Evolutionary conservation across 169 alveolate genomes (phyloP).

Genomic region (Sarcocystis neurona): DNA sequence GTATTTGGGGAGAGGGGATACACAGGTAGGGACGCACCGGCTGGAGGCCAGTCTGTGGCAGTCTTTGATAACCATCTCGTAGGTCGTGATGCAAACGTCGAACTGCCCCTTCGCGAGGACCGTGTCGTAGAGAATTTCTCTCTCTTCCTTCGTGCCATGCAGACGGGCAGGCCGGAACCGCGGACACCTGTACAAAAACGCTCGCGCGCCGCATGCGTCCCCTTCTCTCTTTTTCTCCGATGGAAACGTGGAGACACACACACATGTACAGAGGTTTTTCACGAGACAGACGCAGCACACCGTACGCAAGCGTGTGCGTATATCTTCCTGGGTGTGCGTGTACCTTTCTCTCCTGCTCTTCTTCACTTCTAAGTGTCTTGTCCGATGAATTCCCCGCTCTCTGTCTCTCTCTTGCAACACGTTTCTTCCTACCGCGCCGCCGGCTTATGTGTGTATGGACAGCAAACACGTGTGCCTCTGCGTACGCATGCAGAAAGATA

Average conservation of each 20-base stretch:
- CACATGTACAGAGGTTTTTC: too few relatives aligned
- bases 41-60: constrained; percentile 21
- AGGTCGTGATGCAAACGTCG: constrained; percentile 56
- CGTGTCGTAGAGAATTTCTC: neutral
- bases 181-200: constrained; percentile 34
- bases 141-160: constrained; percentile 61
- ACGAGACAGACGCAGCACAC: constrained; percentile 21
- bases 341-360: too few relatives aligned
- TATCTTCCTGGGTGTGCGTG: too few relatives aligned
- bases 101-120: constrained; percentile 4
- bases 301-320: neutral
- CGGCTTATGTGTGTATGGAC: neutral
- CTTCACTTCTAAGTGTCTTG: neutral
- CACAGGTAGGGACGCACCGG: neutral
- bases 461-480: too few relatives aligned
- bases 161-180: constrained; percentile 39
- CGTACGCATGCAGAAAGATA: too few relatives aligned
- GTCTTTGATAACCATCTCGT: constrained; percentile 59
- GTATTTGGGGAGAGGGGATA: too few relatives aligned
- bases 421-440: neutral
- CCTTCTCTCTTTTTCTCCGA: neutral
- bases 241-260: neutral
- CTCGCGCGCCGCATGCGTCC: neutral
- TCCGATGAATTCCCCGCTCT: neutral
- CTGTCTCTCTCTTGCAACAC: neutral